Evolutionary conservation across 2,329 filamentous ascomycete genomes (phyloP), one percentile per base, ranked within the genome.

Genomic region (Tolypocladium ophioglossoides): DNA sequence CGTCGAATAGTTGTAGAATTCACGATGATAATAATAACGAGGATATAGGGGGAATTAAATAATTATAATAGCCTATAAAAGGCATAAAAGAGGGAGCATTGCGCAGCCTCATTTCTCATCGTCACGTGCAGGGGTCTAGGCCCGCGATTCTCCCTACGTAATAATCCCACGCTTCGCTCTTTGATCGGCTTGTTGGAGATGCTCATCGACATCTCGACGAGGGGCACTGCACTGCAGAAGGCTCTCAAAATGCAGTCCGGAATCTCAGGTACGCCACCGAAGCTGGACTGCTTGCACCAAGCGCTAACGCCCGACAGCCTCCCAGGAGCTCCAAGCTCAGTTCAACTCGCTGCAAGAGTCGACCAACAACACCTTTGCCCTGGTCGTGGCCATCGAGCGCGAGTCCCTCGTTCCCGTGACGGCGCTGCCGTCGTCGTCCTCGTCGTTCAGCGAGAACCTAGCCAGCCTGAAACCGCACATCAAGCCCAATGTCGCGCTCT

Each of bases 271-370:
- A 76, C 51, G 50, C 14, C 20, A 47, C 27, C 4, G 34, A 30
- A 10, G 44, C 46, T 53, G 32, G 40, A 54, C 54, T 4, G 47
- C 46, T 32, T 50, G 46, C n/a, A 46, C 8, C 34, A 30, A 22
- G 51, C 41, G 22, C 49, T 44, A 37, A 55, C 51, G 20, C 11
- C 41, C 46, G 5, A 50, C 66, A 89, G 89, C 86, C 60, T 91
- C 89, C 54, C 71, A 85, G 71, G 89, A 92, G 77, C 85, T 94
- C 58, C 80, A 84, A 66, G 74, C 82, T 63, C 78, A 87, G 62
- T 91, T 94, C 78, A 84, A 82, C 71, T 74, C 72, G 57, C 78
- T 94, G 65, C 78, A 90, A 59, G 77, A 78, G 50, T 79, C 79
- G 51, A 67, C 77, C 53, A 72, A 75, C 51, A 77, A 75, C 51